These are phyloP conservation scores for Aplosporella prunicola DNA, from an alignment of 2,329 filamentous ascomycete species.

Conservation along the genomic window DNA sequence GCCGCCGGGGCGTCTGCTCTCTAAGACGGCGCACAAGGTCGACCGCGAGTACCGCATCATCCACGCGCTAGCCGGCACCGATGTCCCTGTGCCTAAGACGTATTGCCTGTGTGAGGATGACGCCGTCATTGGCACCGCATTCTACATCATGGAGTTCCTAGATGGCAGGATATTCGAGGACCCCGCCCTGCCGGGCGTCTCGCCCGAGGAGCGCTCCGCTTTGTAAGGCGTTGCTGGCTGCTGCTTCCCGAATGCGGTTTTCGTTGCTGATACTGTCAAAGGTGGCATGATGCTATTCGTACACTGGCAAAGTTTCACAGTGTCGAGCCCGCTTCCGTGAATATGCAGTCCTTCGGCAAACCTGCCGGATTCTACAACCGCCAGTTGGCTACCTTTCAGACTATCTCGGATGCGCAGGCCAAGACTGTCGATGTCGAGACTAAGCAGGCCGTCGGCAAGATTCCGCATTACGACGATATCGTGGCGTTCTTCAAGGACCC, in stretches of 20 bases:
- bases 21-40: constrained; percentile 89
- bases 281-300: constrained; percentile 73
- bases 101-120: constrained; percentile 80
- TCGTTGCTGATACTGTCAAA: constrained; percentile 19
- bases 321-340: constrained; percentile 56
- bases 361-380: constrained; percentile 70
- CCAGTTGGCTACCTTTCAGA: constrained; percentile 73
- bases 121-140: constrained; percentile 73
- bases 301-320: constrained; percentile 81
- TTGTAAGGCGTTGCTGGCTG: no score
- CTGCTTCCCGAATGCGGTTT: not conserved
- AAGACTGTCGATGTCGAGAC: constrained; percentile 67
- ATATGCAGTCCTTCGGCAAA: constrained; percentile 65
- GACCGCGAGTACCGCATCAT: constrained; percentile 93
- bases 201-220: constrained; percentile 55
- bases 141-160: constrained; percentile 96
- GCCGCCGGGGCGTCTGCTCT: constrained; percentile 86
- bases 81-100: constrained; percentile 77
- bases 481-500: constrained; percentile 66
- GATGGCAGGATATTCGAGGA: constrained; percentile 92
- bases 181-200: constrained; percentile 65
- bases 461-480: constrained; percentile 76
- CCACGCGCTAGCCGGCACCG: constrained; percentile 61
- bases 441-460: constrained; percentile 62
- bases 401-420: constrained; percentile 71